phyloP scores from a whole-genome alignment of 495 filamentous ascomycete species.

The Chaetomium tenue region DNA sequence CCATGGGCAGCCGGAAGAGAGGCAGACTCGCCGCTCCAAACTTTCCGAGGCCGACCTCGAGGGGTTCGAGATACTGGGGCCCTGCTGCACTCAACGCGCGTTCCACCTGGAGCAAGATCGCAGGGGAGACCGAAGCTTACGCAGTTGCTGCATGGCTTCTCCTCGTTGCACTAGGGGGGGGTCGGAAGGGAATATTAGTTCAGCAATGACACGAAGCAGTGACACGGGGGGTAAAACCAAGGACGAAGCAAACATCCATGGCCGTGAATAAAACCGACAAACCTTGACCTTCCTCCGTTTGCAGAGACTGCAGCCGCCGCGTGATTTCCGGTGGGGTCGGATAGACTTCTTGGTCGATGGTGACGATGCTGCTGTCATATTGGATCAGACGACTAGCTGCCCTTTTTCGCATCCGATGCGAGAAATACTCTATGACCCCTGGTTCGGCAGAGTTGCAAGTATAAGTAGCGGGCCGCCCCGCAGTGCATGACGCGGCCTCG shows the following conservation, averaged over 20 bases:
- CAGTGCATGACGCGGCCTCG: conserved; percentile 5
- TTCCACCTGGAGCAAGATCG: neutral
- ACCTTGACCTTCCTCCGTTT: conserved; percentile 14
- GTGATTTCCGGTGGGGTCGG: conserved; percentile 11
- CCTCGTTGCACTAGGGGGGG: neutral
- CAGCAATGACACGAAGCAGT: neutral
- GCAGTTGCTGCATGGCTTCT: conserved; percentile 7
- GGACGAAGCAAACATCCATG: too few species aligned
- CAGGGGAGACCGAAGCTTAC: conserved; percentile 1
- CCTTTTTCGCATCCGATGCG: conserved; percentile 8
- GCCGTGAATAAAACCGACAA: neutral
- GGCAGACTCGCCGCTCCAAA: neutral
- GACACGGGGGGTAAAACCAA: neutral
- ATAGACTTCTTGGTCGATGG: conserved; percentile 4
- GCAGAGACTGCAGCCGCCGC: conserved; percentile 5
- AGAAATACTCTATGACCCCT: neutral
- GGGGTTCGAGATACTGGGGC: neutral
- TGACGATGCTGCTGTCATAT: conserved; percentile 7
- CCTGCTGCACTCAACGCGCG: neutral
- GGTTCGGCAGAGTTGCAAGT: neutral
- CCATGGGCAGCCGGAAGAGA: too few species aligned
- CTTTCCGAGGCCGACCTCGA: conserved; percentile 1
- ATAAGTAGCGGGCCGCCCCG: neutral
- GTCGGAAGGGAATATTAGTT: neutral
- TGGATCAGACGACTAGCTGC: neutral